Percentiles rank a stretch among this genome's conserved stretches.
Conservation (phyloP, 345 rosid species). For the Passiflora organensis region DNA sequence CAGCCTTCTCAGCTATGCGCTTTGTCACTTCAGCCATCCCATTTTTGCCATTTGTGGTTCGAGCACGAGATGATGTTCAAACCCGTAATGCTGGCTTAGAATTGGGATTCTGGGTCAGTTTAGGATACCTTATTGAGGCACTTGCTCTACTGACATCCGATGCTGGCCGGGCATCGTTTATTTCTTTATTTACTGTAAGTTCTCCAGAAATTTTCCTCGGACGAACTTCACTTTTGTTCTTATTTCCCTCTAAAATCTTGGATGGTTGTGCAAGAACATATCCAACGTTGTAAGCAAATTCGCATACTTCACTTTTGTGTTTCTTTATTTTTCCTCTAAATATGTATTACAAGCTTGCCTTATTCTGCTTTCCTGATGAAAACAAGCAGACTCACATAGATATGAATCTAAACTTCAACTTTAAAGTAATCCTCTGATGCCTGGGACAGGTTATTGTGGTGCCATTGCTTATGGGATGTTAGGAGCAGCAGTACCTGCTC, state of each 20-base stretch:
- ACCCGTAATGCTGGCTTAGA: constrained; percentile 56
- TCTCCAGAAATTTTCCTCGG: too few species aligned
- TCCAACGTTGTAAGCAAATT: too few species aligned
- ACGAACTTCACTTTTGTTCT: too few species aligned
- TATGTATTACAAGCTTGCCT: neutral
- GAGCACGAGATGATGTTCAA: constrained; percentile 34
- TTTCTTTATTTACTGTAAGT: constrained; percentile 49
- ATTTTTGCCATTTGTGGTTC: constrained; percentile 43
- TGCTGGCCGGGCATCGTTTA: constrained; percentile 56
- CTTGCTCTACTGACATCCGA: constrained; percentile 51
- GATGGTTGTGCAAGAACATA: too few species aligned
- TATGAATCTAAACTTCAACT: neutral
- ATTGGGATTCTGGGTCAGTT: constrained; percentile 61
- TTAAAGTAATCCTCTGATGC: neutral
- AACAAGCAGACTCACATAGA: neutral
- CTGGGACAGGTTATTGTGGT: constrained; percentile 51
- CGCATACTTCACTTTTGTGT: too few species aligned
- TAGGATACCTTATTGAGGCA: constrained; percentile 55
- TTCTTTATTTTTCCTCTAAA: too few species aligned
- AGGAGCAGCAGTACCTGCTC: constrained; percentile 54
- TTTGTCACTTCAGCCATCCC: constrained; percentile 52
- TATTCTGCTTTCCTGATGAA: neutral
- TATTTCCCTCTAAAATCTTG: too few species aligned
- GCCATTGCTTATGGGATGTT: constrained; percentile 64
- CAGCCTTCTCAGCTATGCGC: constrained; percentile 46